These are phyloP conservation scores for Blastocystis sp. DNA, from an alignment of 352 stramenopile genomes.

Conservation along the genomic window DNA sequence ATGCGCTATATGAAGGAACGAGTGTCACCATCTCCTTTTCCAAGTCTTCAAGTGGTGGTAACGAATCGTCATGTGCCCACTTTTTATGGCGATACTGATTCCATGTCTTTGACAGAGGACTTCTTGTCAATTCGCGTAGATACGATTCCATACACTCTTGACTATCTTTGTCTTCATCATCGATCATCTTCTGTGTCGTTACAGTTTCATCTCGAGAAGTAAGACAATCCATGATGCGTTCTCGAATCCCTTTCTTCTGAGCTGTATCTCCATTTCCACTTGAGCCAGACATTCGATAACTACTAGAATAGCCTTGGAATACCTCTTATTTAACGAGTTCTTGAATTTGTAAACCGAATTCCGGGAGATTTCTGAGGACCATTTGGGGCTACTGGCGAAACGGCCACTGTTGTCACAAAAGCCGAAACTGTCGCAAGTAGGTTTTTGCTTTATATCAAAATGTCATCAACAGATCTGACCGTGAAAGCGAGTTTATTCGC, in stretches of 20 bases:
- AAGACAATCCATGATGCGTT: conserved; percentile 60
- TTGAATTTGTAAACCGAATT: too few species aligned
- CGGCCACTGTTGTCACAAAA: too few species aligned
- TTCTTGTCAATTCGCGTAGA: conserved; percentile 45
- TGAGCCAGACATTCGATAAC: too few species aligned
- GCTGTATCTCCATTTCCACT: neutral
- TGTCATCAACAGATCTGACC: too few species aligned
- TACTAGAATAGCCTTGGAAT: too few species aligned
- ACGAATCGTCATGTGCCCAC: neutral
- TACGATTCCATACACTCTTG: neutral
- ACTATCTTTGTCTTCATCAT: conserved; percentile 14
- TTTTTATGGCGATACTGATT: conserved; percentile 61
- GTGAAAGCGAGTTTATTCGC: too few species aligned
- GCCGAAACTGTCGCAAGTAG: too few species aligned
- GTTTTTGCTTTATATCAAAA: too few species aligned
- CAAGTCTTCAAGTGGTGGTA: conserved; percentile 49
- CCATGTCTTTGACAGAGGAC: conserved; percentile 44
- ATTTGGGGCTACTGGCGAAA: too few species aligned
- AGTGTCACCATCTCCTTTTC: conserved; percentile 21
- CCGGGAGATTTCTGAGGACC: too few species aligned
- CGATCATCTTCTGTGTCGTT: neutral
- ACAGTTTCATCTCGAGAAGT: neutral
- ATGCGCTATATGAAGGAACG: conserved; percentile 54
- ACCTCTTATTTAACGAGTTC: too few species aligned
- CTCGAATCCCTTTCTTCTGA: conserved; percentile 31